Base-by-base conservation (phyloP, 208 protist genomes). In the Tritrichomonas foetus region DNA sequence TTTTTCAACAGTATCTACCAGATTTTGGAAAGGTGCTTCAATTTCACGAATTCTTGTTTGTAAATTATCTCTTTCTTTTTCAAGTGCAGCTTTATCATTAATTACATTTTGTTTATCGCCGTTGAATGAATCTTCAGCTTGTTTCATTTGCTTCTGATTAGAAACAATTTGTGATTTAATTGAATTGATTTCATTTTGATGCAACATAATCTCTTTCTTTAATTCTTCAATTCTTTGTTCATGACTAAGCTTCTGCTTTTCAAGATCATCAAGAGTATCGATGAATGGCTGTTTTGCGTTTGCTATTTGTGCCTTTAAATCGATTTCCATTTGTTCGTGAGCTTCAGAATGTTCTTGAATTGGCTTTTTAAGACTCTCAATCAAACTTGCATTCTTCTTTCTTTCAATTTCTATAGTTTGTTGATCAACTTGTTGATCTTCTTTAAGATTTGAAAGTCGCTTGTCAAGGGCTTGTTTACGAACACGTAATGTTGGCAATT, bases 391-490 rank as follows among this genome's bases (percentile, higher is more conserved):
- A 30, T 89, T 89, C 20, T 57, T 53, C 16, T 49, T 44, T 27
- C 78, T 25, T 36, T 89, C 78, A 47, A 57, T 89, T 11, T 89
- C 78, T 39, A 89, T 89, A 39, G 78, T 89, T 39, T 44, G 20
- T n/a, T 89, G 33, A 57, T 89, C 78, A 53, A 20, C 8, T 89
- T 13, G 27, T 49, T 89, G 78, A 0, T 57, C 47, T 61, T 89
- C 78, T 20, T 57, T 57, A 1, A 53, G 44, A 14, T 0, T 1
- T 33, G 78, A 61, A 39, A 89, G 57, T 16, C 25, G 0, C 47
- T 44, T 89, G 25, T 89, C 78, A 47, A 89, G 22, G 3, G 39
- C 78, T n/a, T 25, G 41, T 20, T 44, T 49, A 13, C 78, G 41
- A 13, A 47, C 13, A 2, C 11, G 25, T 8, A 61, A 39, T 36